phyloP scores from a whole-genome alignment of 345 rosid genomes.

The Melaleuca alternifolia region DNA sequence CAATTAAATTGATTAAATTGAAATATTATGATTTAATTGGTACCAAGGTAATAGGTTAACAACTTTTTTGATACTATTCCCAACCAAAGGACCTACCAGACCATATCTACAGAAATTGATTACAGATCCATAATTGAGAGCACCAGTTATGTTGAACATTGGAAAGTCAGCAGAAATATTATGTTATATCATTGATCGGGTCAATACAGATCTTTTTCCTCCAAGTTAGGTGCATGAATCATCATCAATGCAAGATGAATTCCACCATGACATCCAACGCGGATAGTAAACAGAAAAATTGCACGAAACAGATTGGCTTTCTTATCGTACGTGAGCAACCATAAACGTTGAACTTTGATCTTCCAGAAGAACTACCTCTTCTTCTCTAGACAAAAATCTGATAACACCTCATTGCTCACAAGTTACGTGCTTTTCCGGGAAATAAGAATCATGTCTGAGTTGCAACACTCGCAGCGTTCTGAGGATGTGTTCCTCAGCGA shows the following conservation, averaged over 20 bases:
- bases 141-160: not conserved
- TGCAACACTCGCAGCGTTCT: not conserved
- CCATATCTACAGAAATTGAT: not conserved
- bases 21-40: too few relatives aligned
- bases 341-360: not conserved
- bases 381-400: not conserved
- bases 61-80: too few relatives aligned
- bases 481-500: not conserved
- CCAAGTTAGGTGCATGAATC: not conserved
- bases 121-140: not conserved
- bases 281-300: too few relatives aligned
- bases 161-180: not conserved
- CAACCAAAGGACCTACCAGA: not conserved
- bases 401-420: not conserved
- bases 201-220: not conserved
- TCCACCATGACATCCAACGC: too few relatives aligned
- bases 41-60: too few relatives aligned
- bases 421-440: not conserved
- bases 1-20: too few relatives aligned
- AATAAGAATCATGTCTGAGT: not conserved
- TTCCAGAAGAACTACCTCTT: not conserved
- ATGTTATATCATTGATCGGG: not conserved
- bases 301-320: too few relatives aligned
- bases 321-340: too few relatives aligned
- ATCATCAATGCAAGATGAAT: not conserved